A percentile compares a stretch with the other conserved stretches of the same genome.
phyloP scores from a whole-genome alignment of 2,329 filamentous ascomycete species.

The Neonectria punicea region DNA sequence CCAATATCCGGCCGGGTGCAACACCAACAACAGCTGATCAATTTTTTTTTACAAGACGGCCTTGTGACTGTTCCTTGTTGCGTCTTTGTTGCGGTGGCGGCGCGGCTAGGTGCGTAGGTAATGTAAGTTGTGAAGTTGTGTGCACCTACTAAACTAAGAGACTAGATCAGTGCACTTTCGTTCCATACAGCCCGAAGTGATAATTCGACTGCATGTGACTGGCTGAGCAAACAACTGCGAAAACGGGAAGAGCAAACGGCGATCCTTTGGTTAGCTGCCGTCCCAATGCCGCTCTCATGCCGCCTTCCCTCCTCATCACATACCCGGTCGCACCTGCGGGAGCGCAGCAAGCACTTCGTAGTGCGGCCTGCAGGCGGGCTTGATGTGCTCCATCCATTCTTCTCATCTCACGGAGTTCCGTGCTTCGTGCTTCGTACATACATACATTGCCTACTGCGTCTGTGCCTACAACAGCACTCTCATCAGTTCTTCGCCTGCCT shows the following conservation, averaged over 20 bases:
- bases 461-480: not conserved
- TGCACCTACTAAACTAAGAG: not conserved
- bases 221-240: not conserved
- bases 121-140: not conserved
- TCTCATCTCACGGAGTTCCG: not conserved
- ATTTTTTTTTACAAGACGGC: not conserved
- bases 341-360: not conserved
- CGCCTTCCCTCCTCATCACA: not conserved
- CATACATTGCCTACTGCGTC: no score
- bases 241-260: not conserved
- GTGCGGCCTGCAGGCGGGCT: not conserved
- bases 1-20: not conserved
- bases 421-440: not conserved
- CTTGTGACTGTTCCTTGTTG: conserved; percentile 11
- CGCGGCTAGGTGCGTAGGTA: not conserved
- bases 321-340: not conserved
- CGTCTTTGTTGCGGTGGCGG: conserved; percentile 5
- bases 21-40: not conserved
- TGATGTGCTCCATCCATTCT: not conserved
- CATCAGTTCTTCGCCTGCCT: not conserved
- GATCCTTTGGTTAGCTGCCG: not conserved
- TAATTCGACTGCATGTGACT: not conserved
- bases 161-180: not conserved
- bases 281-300: not conserved
- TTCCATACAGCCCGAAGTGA: not conserved